Conservation (phyloP, 331 rosid species). For the Acacia concinna region DNA sequence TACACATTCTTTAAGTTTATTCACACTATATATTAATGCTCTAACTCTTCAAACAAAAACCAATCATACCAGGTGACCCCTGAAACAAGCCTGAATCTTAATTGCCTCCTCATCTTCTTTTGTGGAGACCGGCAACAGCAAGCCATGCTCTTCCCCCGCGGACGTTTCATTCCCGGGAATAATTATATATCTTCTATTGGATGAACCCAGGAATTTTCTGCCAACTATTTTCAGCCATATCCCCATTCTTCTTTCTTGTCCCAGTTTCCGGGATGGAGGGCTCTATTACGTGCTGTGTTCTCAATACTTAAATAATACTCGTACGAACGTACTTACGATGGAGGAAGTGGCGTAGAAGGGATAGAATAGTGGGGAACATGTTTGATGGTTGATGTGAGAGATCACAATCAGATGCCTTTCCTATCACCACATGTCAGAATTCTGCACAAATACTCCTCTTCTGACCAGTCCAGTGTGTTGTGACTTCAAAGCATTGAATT, state of each 20-base stretch:
- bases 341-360: conserved; percentile 9
- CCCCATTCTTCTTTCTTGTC: background rate
- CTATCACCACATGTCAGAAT: background rate
- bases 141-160: background rate
- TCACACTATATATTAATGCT: background rate
- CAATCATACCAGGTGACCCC: conserved; percentile 87
- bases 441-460: background rate
- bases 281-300: background rate
- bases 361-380: conserved; percentile 11
- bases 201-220: conserved; percentile 42
- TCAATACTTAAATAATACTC: no score
- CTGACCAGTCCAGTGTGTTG: background rate
- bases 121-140: background rate
- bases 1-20: background rate
- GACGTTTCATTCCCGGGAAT: conserved; percentile 26
- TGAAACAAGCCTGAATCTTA: conserved; percentile 77
- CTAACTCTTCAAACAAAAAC: background rate
- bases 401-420: background rate
- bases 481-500: conserved; percentile 25
- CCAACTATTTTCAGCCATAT: conserved; percentile 53
- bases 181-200: conserved; percentile 40
- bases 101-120: conserved; percentile 37
- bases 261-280: background rate
- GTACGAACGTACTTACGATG: no score
- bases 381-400: background rate